A percentile compares a stretch with the other conserved stretches of the same genome.
Evolutionary conservation across 768 basidiomycete species (phyloP).

Genomic region (Trametes cubensis): DNA sequence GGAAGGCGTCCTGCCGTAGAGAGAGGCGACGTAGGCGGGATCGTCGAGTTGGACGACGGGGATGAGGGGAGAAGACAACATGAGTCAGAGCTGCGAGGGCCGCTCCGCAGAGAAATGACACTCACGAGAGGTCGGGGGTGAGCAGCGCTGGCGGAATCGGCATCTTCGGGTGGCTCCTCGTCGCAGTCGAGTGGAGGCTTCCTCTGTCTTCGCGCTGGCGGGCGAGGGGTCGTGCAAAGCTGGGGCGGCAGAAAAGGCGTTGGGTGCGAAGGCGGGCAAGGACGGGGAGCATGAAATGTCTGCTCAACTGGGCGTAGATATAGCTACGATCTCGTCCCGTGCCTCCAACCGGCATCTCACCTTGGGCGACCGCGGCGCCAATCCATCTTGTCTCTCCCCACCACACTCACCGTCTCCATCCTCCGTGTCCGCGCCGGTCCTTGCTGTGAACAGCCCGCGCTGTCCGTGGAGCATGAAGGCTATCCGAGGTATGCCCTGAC

Average conservation of each 20-base stretch:
- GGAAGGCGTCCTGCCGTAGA: slow-evolving; percentile 25
- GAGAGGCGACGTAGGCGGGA: neutral
- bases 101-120: slow-evolving; percentile 8
- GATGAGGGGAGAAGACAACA: slow-evolving; percentile 16
- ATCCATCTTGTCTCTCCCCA: slow-evolving; percentile 16
- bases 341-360: slow-evolving; percentile 1
- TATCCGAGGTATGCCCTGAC: slow-evolving; percentile 53
- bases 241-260: neutral
- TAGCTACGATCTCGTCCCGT: slow-evolving; percentile 4
- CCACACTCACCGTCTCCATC: slow-evolving; percentile 10
- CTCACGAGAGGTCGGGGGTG: slow-evolving; percentile 33
- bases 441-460: slow-evolving; percentile 4
- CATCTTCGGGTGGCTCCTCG: slow-evolving; percentile 23
- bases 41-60: slow-evolving; percentile 11
- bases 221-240: neutral
- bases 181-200: neutral
- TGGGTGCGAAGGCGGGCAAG: slow-evolving; percentile 18
- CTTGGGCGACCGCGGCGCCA: slow-evolving; percentile 15
- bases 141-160: slow-evolving; percentile 31
- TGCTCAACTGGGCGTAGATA: neutral
- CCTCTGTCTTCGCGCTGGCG: neutral
- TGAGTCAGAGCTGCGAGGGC: slow-evolving; percentile 6
- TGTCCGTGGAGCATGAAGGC: slow-evolving; percentile 52
- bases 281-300: slow-evolving; percentile 15
- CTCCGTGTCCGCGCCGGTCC: neutral